Evolutionary conservation across 139 green algal species (phyloP).

Genomic region (Closterium sp.): DNA sequence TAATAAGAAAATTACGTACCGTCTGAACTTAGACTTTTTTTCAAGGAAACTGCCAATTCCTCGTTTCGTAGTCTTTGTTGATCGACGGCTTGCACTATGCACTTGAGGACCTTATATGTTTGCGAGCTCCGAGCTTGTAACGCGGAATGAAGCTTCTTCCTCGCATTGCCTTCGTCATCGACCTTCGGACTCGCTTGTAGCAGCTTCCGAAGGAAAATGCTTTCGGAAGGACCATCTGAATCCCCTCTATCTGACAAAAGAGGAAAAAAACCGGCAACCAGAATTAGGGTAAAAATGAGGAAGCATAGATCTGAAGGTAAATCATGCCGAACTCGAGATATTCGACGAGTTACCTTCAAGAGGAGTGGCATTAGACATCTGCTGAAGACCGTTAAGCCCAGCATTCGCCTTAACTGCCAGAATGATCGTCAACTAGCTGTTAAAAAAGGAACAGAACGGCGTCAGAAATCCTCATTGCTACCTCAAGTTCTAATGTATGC

Average conservation of each 20-base stretch:
- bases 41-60: constrained; percentile 18
- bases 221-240: too few species aligned
- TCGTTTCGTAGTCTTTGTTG: constrained; percentile 18
- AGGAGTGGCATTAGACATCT: too few species aligned
- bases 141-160: too few species aligned
- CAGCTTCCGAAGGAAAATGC: too few species aligned
- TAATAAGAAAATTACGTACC: background rate
- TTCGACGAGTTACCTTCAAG: too few species aligned
- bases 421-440: constrained; percentile 31
- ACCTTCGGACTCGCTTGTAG: too few species aligned
- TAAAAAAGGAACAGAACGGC: background rate
- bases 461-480: background rate
- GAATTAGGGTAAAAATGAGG: too few species aligned
- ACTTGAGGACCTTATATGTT: constrained; percentile 15
- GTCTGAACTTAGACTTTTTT: constrained; percentile 10
- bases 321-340: too few species aligned
- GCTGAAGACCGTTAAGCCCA: constrained; percentile 5
- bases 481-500: background rate
- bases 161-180: too few species aligned
- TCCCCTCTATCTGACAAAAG: too few species aligned
- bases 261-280: too few species aligned
- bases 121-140: constrained; percentile 4
- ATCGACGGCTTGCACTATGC: constrained; percentile 30
- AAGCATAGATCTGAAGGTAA: too few species aligned
- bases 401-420: constrained; percentile 28